These are phyloP conservation scores for Fusarium concolor DNA, from an alignment of 2,329 filamentous ascomycete genomes.

Conservation along the genomic window DNA sequence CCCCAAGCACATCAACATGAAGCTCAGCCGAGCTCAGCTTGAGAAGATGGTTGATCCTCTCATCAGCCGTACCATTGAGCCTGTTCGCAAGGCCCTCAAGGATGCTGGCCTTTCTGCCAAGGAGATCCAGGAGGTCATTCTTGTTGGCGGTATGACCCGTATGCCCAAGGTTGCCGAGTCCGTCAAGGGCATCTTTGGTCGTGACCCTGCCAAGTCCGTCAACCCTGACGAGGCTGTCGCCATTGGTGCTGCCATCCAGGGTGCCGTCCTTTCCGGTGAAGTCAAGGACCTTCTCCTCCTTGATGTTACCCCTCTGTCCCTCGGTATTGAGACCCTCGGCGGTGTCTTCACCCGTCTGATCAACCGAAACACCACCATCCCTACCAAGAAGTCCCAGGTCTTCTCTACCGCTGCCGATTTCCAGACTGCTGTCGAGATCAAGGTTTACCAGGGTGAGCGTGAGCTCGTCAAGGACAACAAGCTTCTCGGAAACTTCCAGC, in stretches of 20 bases:
- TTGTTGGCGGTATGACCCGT: conserved; percentile 98
- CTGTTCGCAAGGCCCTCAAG: conserved; percentile 96
- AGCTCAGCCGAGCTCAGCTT: conserved; percentile 91
- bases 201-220: conserved; percentile 96
- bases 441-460: conserved; percentile 99
- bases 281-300: conserved; percentile 96
- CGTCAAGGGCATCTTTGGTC: conserved; percentile 96
- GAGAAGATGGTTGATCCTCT: conserved; percentile 93
- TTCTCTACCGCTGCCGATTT: conserved; percentile 98
- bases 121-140: conserved; percentile 97
- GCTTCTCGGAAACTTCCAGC: conserved; percentile 98
- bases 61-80: conserved; percentile 86
- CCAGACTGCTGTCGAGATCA: conserved; percentile 99
- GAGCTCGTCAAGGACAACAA: conserved; percentile 99
- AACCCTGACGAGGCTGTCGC: conserved; percentile 99
- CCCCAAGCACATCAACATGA: conserved; percentile 98
- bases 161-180: conserved; percentile 99
- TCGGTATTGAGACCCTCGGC: conserved; percentile 97
- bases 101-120: conserved; percentile 91
- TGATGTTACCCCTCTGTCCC: conserved; percentile 94
- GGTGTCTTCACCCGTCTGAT: conserved; percentile 98
- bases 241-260: conserved; percentile 96
- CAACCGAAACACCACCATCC: conserved; percentile 99
- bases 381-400: conserved; percentile 98
- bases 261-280: conserved; percentile 95